Conservation (phyloP, 2,329 filamentous ascomycete species). For the Aspergillus sp. region DNA sequence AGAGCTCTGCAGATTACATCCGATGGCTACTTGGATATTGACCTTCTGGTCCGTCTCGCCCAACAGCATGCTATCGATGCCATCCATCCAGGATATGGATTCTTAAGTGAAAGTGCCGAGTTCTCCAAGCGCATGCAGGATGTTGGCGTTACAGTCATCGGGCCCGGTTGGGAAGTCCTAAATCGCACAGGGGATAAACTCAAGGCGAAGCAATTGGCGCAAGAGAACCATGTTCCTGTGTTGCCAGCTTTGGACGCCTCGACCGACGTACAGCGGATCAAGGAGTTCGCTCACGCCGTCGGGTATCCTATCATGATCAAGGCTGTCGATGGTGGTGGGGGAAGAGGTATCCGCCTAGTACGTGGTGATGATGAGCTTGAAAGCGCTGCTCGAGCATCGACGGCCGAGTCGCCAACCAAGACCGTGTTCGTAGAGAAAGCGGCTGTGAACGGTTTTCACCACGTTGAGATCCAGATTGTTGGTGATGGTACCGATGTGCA, state of each 20-base stretch:
- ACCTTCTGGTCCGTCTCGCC: slow-evolving; percentile 52
- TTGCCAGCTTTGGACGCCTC: slow-evolving; percentile 56
- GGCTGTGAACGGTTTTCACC: slow-evolving; percentile 64
- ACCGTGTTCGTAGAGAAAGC: slow-evolving; percentile 66
- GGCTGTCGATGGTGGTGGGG: slow-evolving; percentile 67
- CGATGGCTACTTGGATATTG: slow-evolving; percentile 59
- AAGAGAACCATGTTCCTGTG: slow-evolving; percentile 57
- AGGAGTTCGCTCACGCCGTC: slow-evolving; percentile 61
- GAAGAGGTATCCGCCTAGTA: slow-evolving; percentile 63
- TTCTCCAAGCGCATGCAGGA: slow-evolving; percentile 56
- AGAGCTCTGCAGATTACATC: slow-evolving; percentile 58
- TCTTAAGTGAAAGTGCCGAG: slow-evolving; percentile 62
- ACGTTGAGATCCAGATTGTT: slow-evolving; percentile 65
- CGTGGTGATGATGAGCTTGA: slow-evolving; percentile 49
- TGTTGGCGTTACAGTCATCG: slow-evolving; percentile 55
- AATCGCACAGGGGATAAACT: slow-evolving; percentile 61
- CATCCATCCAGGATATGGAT: slow-evolving; percentile 65
- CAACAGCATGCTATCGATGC: slow-evolving; percentile 58
- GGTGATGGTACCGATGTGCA: slow-evolving; percentile 59
- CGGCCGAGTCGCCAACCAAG: slow-evolving; percentile 62
- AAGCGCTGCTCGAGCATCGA: slow-evolving; percentile 54
- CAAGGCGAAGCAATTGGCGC: slow-evolving; percentile 57
- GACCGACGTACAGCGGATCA: slow-evolving; percentile 47
- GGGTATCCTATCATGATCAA: slow-evolving; percentile 66
- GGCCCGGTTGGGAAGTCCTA: slow-evolving; percentile 63